Conservation (phyloP, 2,329 filamentous ascomycete genomes). For the Cercospora brassicicola region DNA sequence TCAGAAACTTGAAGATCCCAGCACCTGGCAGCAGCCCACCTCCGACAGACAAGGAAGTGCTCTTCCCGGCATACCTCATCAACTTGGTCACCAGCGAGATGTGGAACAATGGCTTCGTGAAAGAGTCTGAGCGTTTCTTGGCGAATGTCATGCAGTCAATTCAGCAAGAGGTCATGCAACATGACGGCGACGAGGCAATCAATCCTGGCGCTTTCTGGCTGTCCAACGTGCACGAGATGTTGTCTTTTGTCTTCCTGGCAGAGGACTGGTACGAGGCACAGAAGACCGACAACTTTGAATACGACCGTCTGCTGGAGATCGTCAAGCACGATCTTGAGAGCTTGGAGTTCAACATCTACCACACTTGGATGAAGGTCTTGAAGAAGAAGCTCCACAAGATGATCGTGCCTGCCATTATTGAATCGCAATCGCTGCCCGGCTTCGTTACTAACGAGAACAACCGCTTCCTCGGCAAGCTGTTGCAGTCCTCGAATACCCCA, state of each 20-base stretch:
- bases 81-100: constrained; percentile 99
- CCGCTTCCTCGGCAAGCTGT: constrained; percentile 93
- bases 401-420: constrained; percentile 98
- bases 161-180: constrained; percentile 98
- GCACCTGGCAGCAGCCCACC: constrained; percentile 81
- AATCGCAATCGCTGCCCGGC: constrained; percentile 94
- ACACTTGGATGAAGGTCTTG: constrained; percentile 99
- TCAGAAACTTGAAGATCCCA: constrained; percentile 94
- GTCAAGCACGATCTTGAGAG: constrained; percentile 99
- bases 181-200: constrained; percentile 94
- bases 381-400: constrained; percentile 99
- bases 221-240: constrained; percentile 98
- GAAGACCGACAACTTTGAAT: constrained; percentile 99
- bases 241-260: constrained; percentile 97
- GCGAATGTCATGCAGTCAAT: constrained; percentile 99
- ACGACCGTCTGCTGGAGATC: constrained; percentile 94
- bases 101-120: constrained; percentile 99
- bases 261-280: constrained; percentile 99
- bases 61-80: constrained; percentile 98
- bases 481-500: constrained; percentile 83
- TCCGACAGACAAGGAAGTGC: constrained; percentile 95
- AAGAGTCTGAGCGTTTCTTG: constrained; percentile 97
- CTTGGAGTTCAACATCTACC: constrained; percentile 99
- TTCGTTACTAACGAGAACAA: constrained; percentile 99
- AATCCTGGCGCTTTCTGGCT: constrained; percentile 98